These are phyloP conservation scores for Ganoderma sp. DNA, from an alignment of 1,284 basidiomycete genomes.

Conservation along the genomic window DNA sequence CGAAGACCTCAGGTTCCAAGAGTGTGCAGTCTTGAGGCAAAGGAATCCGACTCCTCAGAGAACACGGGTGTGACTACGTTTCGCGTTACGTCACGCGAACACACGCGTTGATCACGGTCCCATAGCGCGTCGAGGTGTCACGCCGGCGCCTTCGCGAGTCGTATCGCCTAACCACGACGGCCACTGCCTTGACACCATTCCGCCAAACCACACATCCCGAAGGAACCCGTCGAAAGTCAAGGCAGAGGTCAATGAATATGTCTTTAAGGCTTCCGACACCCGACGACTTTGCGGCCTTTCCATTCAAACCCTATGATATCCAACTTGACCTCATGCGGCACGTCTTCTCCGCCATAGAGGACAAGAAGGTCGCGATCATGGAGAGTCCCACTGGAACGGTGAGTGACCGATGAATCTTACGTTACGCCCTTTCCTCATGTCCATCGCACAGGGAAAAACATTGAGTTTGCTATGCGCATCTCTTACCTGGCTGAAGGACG, in stretches of 20 bases:
- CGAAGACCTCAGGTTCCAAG: no score
- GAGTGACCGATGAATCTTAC: slow-evolving; percentile 1
- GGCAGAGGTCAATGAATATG: slow-evolving; percentile 27
- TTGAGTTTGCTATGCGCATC: slow-evolving; percentile 83
- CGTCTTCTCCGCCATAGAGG: slow-evolving; percentile 83
- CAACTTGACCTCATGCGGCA: slow-evolving; percentile 91
- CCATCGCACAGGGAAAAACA: slow-evolving; percentile 73
- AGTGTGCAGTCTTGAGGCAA: no score
- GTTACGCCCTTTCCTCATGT: background rate
- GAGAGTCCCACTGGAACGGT: slow-evolving; percentile 90
- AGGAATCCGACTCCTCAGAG: no score
- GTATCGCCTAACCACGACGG: background rate
- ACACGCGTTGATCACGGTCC: background rate
- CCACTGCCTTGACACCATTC: background rate
- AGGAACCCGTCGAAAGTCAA: background rate
- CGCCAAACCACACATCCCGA: no score
- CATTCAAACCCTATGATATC: slow-evolving; percentile 87
- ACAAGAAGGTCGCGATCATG: slow-evolving; percentile 76
- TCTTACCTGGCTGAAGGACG: slow-evolving; percentile 80
- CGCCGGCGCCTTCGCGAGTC: background rate
- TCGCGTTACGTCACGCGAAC: slow-evolving; percentile 1
- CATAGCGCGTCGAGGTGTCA: background rate
- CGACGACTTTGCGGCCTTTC: slow-evolving; percentile 73
- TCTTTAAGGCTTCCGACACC: slow-evolving; percentile 66
- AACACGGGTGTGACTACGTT: background rate